Conservation (phyloP, 2,329 filamentous ascomycete species). For the Stagonosporopsis vannaccii region DNA sequence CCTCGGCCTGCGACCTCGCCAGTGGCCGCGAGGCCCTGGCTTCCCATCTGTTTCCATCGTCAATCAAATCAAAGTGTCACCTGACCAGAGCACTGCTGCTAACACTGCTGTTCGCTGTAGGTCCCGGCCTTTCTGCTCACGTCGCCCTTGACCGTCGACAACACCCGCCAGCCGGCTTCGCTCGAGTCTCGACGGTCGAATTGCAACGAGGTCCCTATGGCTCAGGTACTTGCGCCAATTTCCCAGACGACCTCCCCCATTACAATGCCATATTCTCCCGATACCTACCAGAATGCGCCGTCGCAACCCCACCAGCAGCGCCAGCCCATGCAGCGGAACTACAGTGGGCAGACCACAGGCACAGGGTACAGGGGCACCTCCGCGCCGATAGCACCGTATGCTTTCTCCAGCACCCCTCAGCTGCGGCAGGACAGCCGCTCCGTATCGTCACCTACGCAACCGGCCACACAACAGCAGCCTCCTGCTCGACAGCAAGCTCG, state of each 20-base stretch:
- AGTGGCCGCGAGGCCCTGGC: constrained; percentile 12
- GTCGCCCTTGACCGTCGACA: constrained; percentile 24
- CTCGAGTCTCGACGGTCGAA: constrained; percentile 29
- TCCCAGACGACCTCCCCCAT: constrained; percentile 56
- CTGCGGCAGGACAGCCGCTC: constrained; percentile 64
- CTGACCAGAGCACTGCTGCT: constrained; percentile 22
- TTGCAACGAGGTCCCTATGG: constrained; percentile 45
- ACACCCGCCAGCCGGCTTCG: constrained; percentile 25
- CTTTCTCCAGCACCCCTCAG: constrained; percentile 61
- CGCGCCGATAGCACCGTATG: constrained; percentile 59
- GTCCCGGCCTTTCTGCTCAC: constrained; percentile 23
- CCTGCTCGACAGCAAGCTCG: constrained; percentile 34
- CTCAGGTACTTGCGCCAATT: constrained; percentile 57
- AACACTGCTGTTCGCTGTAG: constrained; percentile 26
- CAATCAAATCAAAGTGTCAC: constrained; percentile 1
- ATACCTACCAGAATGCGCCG: constrained; percentile 54
- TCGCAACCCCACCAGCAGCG: constrained; percentile 46
- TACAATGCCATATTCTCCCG: constrained; percentile 60
- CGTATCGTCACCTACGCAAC: constrained; percentile 60
- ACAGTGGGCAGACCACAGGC: constrained; percentile 51
- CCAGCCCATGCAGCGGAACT: constrained; percentile 48
- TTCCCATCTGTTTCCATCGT: constrained; percentile 17
- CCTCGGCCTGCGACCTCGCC: constrained; percentile 1
- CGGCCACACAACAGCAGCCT: constrained; percentile 45
- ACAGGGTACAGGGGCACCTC: constrained; percentile 53